Conservation (phyloP, 805 yeast species). For the Candida berthetii region DNA sequence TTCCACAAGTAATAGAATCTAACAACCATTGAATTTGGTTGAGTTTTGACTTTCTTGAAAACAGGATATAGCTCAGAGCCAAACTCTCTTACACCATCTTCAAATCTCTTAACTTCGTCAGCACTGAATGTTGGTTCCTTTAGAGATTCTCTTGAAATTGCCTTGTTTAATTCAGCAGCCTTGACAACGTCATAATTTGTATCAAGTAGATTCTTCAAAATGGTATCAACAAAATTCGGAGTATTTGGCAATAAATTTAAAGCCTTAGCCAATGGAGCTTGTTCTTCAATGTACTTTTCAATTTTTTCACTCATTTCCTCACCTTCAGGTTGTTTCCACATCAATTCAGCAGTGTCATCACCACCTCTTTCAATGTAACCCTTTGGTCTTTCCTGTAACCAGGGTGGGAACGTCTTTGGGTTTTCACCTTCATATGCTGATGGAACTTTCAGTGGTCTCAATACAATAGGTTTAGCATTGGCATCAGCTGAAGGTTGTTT, state of each 20-base stretch:
- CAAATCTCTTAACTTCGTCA: slow-evolving; percentile 64
- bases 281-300: slow-evolving; percentile 48
- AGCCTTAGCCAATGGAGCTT: slow-evolving; percentile 49
- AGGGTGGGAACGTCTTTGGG: slow-evolving; percentile 51
- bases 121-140: slow-evolving; percentile 71
- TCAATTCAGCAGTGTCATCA: slow-evolving; percentile 53
- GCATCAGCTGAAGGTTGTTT: slow-evolving; percentile 6
- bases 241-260: slow-evolving; percentile 54
- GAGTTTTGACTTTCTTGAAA: slow-evolving; percentile 63
- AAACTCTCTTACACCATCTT: slow-evolving; percentile 60
- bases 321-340: slow-evolving; percentile 53
- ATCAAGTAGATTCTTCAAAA: slow-evolving; percentile 49
- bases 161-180: slow-evolving; percentile 41
- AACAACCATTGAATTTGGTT: slow-evolving; percentile 72
- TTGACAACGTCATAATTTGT: slow-evolving; percentile 40
- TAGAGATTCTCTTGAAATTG: slow-evolving; percentile 49
- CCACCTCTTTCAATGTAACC: slow-evolving; percentile 86
- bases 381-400: slow-evolving; percentile 74
- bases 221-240: slow-evolving; percentile 79
- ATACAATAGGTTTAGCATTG: slow-evolving; percentile 10
- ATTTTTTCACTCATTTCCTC: slow-evolving; percentile 24
- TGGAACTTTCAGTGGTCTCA: slow-evolving; percentile 35
- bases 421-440: slow-evolving; percentile 32
- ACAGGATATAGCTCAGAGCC: slow-evolving; percentile 82
- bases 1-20: slow-evolving; percentile 90